A percentile compares a stretch with the other conserved stretches of the same genome.
Evolutionary conservation across 768 basidiomycete genomes (phyloP).

Genomic region (Cystobasidium onofrii): DNA sequence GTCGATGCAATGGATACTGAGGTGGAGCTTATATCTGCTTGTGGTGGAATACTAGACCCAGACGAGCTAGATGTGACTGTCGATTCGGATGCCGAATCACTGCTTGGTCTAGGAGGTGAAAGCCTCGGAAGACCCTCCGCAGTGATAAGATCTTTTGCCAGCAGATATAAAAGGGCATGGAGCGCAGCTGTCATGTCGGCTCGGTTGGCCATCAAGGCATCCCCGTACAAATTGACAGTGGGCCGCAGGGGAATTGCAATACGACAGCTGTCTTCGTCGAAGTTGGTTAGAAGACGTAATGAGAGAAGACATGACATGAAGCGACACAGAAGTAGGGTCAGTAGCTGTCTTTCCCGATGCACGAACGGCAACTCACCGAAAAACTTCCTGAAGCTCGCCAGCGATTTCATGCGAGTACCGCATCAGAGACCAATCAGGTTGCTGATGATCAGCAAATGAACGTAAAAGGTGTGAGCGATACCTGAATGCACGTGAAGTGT

Average conservation of each 20-base stretch:
- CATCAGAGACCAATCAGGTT: background rate
- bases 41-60: background rate
- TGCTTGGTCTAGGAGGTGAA: background rate
- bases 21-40: background rate
- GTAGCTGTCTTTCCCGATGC: no score
- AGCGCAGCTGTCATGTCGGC: constrained; percentile 1
- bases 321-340: no score
- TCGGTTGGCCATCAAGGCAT: background rate
- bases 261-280: no score
- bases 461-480: background rate
- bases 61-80: background rate
- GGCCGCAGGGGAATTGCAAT: background rate
- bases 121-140: background rate
- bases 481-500: no score
- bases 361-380: background rate
- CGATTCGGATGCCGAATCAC: background rate
- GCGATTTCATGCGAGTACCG: background rate
- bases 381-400: background rate
- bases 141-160: background rate
- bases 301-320: background rate
- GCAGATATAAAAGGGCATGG: background rate
- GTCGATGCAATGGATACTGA: background rate
- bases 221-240: background rate
- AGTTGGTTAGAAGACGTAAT: no score
- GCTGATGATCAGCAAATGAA: background rate